A percentile compares a stretch with the other conserved stretches of the same genome.
Conservation (phyloP, 139 green algal species). For the Parachlorella kessleri region DNA sequence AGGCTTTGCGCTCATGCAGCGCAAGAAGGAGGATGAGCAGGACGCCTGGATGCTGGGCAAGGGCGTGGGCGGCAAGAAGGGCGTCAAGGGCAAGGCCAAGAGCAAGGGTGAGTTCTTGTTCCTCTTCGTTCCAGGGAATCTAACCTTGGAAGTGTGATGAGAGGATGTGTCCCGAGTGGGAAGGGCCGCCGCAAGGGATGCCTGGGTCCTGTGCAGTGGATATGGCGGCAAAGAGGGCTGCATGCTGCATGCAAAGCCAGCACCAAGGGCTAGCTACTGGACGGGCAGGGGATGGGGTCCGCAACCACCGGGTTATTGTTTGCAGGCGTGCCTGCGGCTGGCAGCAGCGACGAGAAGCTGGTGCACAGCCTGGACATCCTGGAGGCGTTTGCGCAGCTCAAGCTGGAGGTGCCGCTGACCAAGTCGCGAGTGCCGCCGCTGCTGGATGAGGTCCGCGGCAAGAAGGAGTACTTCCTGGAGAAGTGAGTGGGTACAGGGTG, state of each 20-base stretch:
- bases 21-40: constrained; percentile 21
- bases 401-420: constrained; percentile 22
- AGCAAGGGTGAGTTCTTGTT: constrained; percentile 1
- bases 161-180: no score
- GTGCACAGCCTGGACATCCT: constrained; percentile 45
- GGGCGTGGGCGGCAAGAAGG: constrained; percentile 33
- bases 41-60: constrained; percentile 47
- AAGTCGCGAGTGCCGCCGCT: background rate
- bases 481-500: constrained; percentile 8
- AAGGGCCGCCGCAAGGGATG: no score
- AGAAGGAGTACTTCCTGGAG: constrained; percentile 38
- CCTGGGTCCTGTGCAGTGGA: no score
- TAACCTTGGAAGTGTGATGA: no score
- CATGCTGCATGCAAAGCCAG: no score
- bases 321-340: background rate
- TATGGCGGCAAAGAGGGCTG: no score
- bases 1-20: constrained; percentile 5
- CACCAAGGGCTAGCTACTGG: no score
- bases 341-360: constrained; percentile 19
- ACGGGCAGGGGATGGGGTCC: no score
- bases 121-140: no score
- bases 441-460: constrained; percentile 15
- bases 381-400: constrained; percentile 34
- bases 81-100: constrained; percentile 26
- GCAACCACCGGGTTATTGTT: background rate